These are phyloP conservation scores for Annulohypoxylon maeteangense DNA, from an alignment of 495 filamentous ascomycete genomes.

Conservation along the genomic window DNA sequence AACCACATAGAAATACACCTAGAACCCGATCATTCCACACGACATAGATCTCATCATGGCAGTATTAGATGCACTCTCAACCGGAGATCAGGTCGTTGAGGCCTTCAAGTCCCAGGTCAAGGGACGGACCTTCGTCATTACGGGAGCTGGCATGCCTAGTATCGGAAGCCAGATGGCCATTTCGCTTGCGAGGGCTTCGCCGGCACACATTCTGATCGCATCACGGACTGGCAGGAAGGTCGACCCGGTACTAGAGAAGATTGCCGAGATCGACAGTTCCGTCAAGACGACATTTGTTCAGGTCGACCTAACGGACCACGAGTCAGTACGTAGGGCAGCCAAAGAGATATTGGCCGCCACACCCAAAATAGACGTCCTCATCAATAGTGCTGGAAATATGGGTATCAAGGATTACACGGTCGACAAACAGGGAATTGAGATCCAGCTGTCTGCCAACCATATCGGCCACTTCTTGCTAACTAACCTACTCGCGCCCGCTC, in stretches of 20 bases:
- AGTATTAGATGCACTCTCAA: constrained; percentile 50
- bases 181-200: constrained; percentile 27
- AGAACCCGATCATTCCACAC: background rate
- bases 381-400: constrained; percentile 75
- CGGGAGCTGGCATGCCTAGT: constrained; percentile 27
- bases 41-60: constrained; percentile 1
- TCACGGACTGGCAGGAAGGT: constrained; percentile 61
- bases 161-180: constrained; percentile 29
- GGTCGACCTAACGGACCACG: constrained; percentile 54
- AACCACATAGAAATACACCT: background rate
- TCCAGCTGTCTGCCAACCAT: constrained; percentile 49
- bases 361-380: constrained; percentile 51
- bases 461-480: constrained; percentile 48
- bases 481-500: constrained; percentile 51
- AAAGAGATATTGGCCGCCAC: constrained; percentile 50
- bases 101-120: constrained; percentile 47
- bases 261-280: constrained; percentile 35
- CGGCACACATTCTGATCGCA: constrained; percentile 54
- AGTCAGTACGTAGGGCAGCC: constrained; percentile 54
- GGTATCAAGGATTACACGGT: constrained; percentile 32
- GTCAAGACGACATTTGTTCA: constrained; percentile 43
- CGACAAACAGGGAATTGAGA: constrained; percentile 53
- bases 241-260: constrained; percentile 46
- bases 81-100: constrained; percentile 51
- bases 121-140: constrained; percentile 43